Percentiles rank a stretch among this genome's conserved stretches.
phyloP scores from a whole-genome alignment of 352 stramenopile species.

The Pythium volutum region DNA sequence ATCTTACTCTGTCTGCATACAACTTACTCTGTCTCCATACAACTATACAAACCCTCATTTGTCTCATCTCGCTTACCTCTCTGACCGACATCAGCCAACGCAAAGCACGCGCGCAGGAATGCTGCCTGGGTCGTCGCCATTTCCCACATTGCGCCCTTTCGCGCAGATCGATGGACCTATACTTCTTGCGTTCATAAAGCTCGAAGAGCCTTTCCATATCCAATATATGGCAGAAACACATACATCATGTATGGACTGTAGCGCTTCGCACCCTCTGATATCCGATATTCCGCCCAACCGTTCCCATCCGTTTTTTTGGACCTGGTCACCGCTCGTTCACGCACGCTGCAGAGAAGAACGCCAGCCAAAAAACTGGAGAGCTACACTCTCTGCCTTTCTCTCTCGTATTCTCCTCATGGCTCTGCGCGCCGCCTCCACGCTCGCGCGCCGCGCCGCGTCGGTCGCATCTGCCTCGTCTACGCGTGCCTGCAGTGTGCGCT shows the following conservation, averaged over 20 bases:
- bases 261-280: constrained; percentile 3
- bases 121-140: constrained; percentile 5
- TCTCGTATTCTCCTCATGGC: constrained; percentile 9
- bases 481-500: constrained; percentile 6
- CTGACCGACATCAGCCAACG: constrained; percentile 32
- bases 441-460: constrained; percentile 14
- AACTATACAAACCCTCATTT: too few species aligned
- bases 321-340: background rate
- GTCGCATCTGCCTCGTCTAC: background rate
- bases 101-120: constrained; percentile 47
- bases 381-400: background rate
- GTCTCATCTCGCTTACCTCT: constrained; percentile 2
- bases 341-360: background rate
- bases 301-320: constrained; percentile 28
- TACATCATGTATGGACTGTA: background rate
- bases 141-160: background rate
- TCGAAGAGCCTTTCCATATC: too few species aligned
- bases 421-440: constrained; percentile 11
- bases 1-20: too few species aligned
- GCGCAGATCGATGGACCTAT: background rate
- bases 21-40: background rate
- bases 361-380: background rate
- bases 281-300: constrained; percentile 13
- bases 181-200: constrained; percentile 7
- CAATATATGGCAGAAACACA: constrained; percentile 3